Conservation (phyloP, 306 rosid genomes). For the Cicer pinnatifidum region DNA sequence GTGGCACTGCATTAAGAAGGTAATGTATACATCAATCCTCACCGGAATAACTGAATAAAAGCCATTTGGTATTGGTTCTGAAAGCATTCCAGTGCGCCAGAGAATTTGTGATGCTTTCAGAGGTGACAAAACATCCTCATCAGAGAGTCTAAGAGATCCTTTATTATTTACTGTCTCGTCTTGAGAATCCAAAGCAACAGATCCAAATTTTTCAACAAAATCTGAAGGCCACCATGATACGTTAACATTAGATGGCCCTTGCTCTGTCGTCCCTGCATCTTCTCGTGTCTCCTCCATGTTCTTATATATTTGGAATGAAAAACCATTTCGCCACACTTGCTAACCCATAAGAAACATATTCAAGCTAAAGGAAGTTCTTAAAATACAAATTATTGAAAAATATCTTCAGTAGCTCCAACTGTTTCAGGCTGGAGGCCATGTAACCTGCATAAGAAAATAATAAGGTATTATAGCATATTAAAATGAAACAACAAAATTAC, state of each 20-base stretch:
- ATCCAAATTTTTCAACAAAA: constrained; percentile 81
- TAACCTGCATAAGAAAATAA: constrained; percentile 59
- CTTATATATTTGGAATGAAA: constrained; percentile 63
- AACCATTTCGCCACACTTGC: constrained; percentile 82
- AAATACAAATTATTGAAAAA: constrained; percentile 46
- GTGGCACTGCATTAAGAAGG: constrained; percentile 34
- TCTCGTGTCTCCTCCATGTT: constrained; percentile 95
- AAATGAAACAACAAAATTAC: constrained; percentile 16
- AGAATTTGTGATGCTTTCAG: constrained; percentile 86
- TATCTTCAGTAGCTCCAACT: constrained; percentile 49
- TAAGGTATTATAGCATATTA: constrained; percentile 28
- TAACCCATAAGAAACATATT: constrained; percentile 67
- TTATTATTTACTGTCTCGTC: constrained; percentile 64
- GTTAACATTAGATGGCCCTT: constrained; percentile 82
- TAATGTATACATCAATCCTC: constrained; percentile 45
- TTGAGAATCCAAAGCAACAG: constrained; percentile 82
- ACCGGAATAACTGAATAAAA: constrained; percentile 93
- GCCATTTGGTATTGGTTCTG: constrained; percentile 91
- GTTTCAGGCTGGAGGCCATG: constrained; percentile 77
- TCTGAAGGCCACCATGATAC: constrained; percentile 94
- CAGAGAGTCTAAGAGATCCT: constrained; percentile 60
- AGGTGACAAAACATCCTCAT: constrained; percentile 67
- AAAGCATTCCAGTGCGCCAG: constrained; percentile 89
- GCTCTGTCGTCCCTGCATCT: constrained; percentile 81
- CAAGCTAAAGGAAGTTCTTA: constrained; percentile 52